A percentile compares a stretch with the other conserved stretches of the same genome.
phyloP scores from a whole-genome alignment of 2,329 filamentous ascomycete genomes.

The Rhynchosporium graminicola region DNA sequence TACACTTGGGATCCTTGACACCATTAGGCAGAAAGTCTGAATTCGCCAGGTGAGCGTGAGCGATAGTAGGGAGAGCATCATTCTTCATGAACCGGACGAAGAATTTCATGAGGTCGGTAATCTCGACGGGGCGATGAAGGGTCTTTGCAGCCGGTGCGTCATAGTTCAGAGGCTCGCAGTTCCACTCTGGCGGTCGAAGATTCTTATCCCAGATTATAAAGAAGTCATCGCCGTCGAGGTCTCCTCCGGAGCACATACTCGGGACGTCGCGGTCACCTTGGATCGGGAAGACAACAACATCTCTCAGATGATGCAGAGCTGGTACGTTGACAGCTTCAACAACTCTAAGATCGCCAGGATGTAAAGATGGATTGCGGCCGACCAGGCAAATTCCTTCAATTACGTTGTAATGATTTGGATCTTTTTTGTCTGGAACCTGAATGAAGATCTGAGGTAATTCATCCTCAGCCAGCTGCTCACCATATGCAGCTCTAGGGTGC shows the following conservation, averaged over 20 bases:
- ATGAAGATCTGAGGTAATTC: conserved; percentile 84
- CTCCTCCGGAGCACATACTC: conserved; percentile 94
- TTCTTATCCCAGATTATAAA: conserved; percentile 87
- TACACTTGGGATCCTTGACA: conserved; percentile 68
- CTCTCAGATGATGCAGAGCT: conserved; percentile 71
- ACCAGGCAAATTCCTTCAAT: conserved; percentile 79
- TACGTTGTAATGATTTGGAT: conserved; percentile 57
- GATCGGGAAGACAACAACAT: conserved; percentile 86
- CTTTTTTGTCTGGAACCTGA: conserved; percentile 66
- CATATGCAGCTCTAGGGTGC: conserved; percentile 43
- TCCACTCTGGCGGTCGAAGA: conserved; percentile 70
- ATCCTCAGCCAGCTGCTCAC: conserved; percentile 44
- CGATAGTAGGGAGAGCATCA: conserved; percentile 77
- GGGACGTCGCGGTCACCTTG: conserved; percentile 81
- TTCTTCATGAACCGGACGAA: conserved; percentile 95
- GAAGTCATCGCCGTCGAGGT: conserved; percentile 95
- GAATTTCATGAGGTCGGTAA: conserved; percentile 76
- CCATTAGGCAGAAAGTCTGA: conserved; percentile 65
- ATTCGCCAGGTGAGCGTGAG: conserved; percentile 75
- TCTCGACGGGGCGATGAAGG: conserved; percentile 63
- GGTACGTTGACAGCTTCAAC: conserved; percentile 79
- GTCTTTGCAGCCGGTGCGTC: conserved; percentile 56
- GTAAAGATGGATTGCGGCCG: conserved; percentile 89
- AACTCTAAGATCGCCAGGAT: conserved; percentile 87
- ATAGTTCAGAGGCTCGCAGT: conserved; percentile 78